Percentiles rank a stretch among this genome's conserved stretches.
Evolutionary conservation across 2,329 filamentous ascomycete species (phyloP).

Genomic region (Neonectria hederae): DNA sequence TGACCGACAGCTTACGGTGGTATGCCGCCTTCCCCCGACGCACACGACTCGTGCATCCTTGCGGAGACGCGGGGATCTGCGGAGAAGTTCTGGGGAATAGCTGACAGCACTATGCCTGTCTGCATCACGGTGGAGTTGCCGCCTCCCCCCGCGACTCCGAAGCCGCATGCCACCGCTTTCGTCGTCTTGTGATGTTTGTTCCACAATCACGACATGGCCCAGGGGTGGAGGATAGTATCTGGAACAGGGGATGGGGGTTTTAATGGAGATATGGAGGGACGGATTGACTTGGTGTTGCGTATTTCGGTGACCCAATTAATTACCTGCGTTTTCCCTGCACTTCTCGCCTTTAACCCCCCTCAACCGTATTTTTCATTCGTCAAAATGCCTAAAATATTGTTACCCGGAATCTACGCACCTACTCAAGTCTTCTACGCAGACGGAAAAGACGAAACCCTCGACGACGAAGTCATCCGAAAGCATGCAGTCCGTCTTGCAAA

Average conservation of each 20-base stretch:
- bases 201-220: not conserved
- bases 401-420: slow-evolving; percentile 72
- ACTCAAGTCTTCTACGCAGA: slow-evolving; percentile 75
- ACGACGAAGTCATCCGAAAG: slow-evolving; percentile 75
- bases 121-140: slow-evolving; percentile 22
- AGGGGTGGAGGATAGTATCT: not conserved
- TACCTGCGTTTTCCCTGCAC: not conserved
- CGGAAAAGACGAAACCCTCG: slow-evolving; percentile 66
- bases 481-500: slow-evolving; percentile 81
- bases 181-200: not conserved
- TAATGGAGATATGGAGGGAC: not conserved
- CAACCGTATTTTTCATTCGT: not conserved
- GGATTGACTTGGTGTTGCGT: not conserved
- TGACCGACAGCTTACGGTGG: not conserved
- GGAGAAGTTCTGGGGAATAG: slow-evolving; percentile 9
- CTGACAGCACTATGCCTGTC: not conserved
- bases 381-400: slow-evolving; percentile 54
- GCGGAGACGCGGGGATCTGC: slow-evolving; percentile 1
- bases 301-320: not conserved
- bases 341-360: not conserved
- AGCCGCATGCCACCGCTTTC: not conserved
- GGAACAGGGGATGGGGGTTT: not conserved
- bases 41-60: slow-evolving; percentile 1
- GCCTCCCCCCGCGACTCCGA: slow-evolving; percentile 23
- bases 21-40: slow-evolving; percentile 24